phyloP scores from a whole-genome alignment of 2,329 filamentous ascomycete species.

The Diplodia intermedia region DNA sequence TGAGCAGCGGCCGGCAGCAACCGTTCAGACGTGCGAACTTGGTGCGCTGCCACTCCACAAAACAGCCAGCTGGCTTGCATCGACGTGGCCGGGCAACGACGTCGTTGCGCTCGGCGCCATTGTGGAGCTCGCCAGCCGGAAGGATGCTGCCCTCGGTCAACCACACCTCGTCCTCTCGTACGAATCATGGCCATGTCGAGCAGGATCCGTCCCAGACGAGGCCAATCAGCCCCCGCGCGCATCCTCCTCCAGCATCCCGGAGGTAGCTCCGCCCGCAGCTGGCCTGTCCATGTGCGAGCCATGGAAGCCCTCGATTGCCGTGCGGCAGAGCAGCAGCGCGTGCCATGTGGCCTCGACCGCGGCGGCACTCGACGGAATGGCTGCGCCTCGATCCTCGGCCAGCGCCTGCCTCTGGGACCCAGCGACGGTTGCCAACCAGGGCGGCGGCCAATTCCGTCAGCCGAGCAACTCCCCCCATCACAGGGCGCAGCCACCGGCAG shows the following conservation, averaged over 20 bases:
- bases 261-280: not conserved
- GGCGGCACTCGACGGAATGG: too few species aligned
- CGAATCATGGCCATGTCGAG: too few species aligned
- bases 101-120: not conserved
- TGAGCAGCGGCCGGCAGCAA: not conserved
- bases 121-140: slow-evolving; percentile 7
- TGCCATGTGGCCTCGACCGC: too few species aligned
- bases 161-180: not conserved
- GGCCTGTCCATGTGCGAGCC: not conserved
- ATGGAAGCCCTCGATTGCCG: not conserved
- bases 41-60: not conserved
- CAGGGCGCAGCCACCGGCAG: not conserved
- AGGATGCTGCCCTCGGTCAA: not conserved
- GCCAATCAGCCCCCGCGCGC: too few species aligned
- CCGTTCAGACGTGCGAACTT: slow-evolving; percentile 15
- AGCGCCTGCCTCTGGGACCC: not conserved
- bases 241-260: not conserved
- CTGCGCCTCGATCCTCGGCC: too few species aligned
- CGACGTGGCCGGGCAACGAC: not conserved
- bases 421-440: not conserved
- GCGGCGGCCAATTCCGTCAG: not conserved
- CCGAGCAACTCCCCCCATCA: not conserved
- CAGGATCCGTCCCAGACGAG: too few species aligned
- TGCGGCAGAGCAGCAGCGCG: not conserved
- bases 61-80: not conserved